phyloP scores from a whole-genome alignment of 148 eudicot species.

The Camellia sinensis region DNA sequence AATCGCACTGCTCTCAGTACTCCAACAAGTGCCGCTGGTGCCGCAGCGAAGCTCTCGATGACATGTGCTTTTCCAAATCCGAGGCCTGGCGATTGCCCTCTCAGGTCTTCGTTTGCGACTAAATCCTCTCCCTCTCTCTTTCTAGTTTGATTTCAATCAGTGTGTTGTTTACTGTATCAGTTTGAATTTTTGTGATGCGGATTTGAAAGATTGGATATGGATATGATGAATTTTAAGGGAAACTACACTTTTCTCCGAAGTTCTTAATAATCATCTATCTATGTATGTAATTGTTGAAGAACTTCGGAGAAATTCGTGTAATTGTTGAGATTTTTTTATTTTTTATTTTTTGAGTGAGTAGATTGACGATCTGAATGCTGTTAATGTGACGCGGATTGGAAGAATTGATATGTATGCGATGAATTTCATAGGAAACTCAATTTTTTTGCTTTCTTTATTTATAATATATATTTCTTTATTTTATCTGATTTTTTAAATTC shows the following conservation, averaged over 20 bases:
- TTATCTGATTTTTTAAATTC: not conserved
- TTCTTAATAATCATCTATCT: not conserved
- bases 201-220: not conserved
- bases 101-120: conserved; percentile 63
- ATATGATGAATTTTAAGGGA: not conserved
- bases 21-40: conserved; percentile 63
- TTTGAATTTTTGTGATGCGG: not conserved
- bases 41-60: conserved; percentile 54
- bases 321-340: too few relatives aligned
- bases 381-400: too few relatives aligned
- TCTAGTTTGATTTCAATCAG: not conserved
- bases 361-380: too few relatives aligned
- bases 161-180: not conserved
- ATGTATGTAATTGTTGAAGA: not conserved
- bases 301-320: too few relatives aligned
- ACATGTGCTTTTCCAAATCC: conserved; percentile 53
- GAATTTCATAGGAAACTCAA: too few relatives aligned
- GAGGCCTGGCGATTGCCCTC: conserved; percentile 70
- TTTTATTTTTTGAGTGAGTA: too few relatives aligned
- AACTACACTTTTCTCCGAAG: not conserved
- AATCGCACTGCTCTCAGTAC: conserved; percentile 37
- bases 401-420: too few relatives aligned
- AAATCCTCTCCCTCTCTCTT: not conserved
- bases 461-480: not conserved
- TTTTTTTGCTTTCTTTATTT: too few relatives aligned